Evolutionary conservation across 306 rosid genomes (phyloP).

Genomic region (Trichosanthes cucumerina): DNA sequence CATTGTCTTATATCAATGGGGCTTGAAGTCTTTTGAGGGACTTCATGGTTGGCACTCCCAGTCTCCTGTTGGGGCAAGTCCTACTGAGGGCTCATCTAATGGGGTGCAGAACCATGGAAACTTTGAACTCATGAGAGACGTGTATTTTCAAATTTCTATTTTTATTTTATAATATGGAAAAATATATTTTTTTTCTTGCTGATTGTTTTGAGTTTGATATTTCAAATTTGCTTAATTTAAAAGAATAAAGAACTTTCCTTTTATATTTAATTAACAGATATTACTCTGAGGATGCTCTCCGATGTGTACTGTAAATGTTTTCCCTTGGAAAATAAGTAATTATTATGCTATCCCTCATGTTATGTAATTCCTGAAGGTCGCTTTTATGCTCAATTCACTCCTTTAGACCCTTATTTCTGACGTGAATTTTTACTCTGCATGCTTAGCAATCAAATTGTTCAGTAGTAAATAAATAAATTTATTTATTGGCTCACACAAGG

Average conservation of each 20-base stretch:
- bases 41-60: neutral
- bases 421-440: neutral
- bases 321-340: neutral
- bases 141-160: neutral
- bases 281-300: neutral
- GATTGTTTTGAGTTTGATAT: neutral
- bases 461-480: neutral
- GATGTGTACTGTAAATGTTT: neutral
- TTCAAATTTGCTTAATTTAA: neutral
- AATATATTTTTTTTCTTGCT: neutral
- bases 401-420: neutral
- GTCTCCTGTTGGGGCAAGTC: neutral
- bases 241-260: neutral
- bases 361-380: neutral
- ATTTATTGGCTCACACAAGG: neutral
- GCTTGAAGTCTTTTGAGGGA: neutral
- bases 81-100: neutral
- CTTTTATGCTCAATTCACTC: neutral
- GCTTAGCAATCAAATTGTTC: neutral
- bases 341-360: neutral
- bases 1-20: neutral
- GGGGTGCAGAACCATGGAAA: neutral
- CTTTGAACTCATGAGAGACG: neutral
- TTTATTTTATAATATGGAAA: neutral
- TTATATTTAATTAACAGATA: neutral